These are phyloP conservation scores for Epipyxis sp. DNA, from an alignment of 108 stramenopile species.

Conservation along the genomic window DNA sequence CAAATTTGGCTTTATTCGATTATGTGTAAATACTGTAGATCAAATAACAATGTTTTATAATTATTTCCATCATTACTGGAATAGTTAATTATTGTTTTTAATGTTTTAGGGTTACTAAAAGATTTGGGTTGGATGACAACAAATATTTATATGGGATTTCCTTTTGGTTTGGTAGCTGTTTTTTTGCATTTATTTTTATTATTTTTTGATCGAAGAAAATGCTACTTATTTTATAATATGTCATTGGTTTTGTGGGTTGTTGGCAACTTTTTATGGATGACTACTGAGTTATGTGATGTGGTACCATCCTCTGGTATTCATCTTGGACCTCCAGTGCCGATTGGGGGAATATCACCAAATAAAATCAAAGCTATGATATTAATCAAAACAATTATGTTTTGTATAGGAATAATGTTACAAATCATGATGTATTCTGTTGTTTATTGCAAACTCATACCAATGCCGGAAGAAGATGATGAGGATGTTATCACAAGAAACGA, in stretches of 20 bases:
- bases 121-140: conserved; percentile 37
- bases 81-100: too few species aligned
- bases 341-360: conserved; percentile 22
- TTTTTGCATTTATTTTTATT: conserved; percentile 9
- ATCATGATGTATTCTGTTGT: neutral
- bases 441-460: conserved; percentile 19
- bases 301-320: conserved; percentile 23
- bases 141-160: conserved; percentile 16
- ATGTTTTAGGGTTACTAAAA: conserved; percentile 22
- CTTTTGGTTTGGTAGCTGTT: conserved; percentile 20
- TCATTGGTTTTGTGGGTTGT: conserved; percentile 23
- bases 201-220: conserved; percentile 11
- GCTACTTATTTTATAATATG: conserved; percentile 16
- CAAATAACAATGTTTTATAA: too few species aligned
- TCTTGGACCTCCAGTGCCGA: conserved; percentile 19
- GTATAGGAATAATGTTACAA: neutral
- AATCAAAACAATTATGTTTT: conserved; percentile 1
- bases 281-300: conserved; percentile 3
- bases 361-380: neutral
- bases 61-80: too few species aligned
- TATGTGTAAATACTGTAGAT: too few species aligned
- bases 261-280: conserved; percentile 33
- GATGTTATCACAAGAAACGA: conserved; percentile 4
- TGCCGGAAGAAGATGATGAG: conserved; percentile 24
- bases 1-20: too few species aligned